A percentile compares a stretch with the other conserved stretches of the same genome.
These are phyloP conservation scores for Corymbia calophylla DNA, from an alignment of 441 rosid species.

Conservation along the genomic window DNA sequence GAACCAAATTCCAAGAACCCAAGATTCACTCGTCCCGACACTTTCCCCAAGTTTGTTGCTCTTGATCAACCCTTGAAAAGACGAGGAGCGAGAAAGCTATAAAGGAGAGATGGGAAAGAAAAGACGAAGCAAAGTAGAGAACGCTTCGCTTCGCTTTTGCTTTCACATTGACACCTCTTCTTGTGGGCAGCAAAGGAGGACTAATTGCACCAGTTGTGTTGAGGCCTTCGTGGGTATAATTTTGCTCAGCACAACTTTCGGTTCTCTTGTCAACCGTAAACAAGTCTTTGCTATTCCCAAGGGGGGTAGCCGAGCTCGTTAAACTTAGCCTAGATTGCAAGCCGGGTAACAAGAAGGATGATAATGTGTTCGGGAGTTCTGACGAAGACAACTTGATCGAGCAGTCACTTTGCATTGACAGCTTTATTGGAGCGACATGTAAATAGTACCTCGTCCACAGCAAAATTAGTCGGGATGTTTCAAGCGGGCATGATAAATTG, in stretches of 20 bases:
- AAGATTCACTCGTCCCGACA: no score
- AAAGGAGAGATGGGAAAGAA: neutral
- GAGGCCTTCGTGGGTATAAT: neutral
- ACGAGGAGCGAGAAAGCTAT: no score
- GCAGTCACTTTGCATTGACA: neutral
- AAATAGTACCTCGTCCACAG: neutral
- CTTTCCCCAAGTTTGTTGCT: no score
- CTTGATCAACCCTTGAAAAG: no score
- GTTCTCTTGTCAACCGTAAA: neutral
- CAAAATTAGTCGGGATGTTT: neutral
- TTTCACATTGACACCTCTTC: neutral
- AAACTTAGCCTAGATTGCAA: no score
- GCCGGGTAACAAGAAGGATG: no score
- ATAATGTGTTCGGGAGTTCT: neutral
- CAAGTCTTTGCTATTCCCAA: neutral
- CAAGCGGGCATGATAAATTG: neutral
- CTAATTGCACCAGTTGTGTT: neutral
- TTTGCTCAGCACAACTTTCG: neutral
- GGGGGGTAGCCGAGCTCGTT: no score
- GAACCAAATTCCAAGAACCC: no score
- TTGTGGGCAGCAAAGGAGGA: slow-evolving; percentile 12
- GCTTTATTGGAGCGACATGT: neutral
- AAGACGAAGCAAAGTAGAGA: neutral
- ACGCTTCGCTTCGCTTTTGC: neutral
- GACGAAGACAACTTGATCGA: neutral